Evolutionary conservation across 495 filamentous ascomycete species (phyloP).

Genomic region (Xylaria venustula): DNA sequence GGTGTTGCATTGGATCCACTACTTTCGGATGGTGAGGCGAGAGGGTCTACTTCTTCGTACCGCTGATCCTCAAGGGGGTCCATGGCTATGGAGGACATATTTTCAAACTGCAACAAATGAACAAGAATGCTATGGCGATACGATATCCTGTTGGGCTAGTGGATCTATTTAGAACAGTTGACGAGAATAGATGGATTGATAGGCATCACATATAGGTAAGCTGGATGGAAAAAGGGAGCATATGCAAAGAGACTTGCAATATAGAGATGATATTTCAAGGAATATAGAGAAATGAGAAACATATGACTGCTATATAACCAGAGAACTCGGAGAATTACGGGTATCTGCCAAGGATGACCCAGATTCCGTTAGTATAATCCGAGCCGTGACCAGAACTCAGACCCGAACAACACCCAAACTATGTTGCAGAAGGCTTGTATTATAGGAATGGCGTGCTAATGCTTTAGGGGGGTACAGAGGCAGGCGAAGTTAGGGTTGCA

Average conservation of each 20-base stretch:
- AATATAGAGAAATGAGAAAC: background rate
- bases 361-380: constrained; percentile 8
- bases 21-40: constrained; percentile 39
- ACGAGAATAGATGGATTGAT: background rate
- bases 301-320: constrained; percentile 6
- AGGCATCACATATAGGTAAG: background rate
- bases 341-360: constrained; percentile 5
- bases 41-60: constrained; percentile 34
- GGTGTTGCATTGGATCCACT: constrained; percentile 46
- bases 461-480: background rate
- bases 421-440: background rate
- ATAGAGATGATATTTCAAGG: background rate
- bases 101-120: background rate
- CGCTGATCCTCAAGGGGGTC: constrained; percentile 26
- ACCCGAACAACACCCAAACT: background rate
- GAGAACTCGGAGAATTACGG: constrained; percentile 1
- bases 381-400: background rate
- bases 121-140: background rate
- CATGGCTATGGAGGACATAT: constrained; percentile 11
- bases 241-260: background rate
- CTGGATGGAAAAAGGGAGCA: background rate
- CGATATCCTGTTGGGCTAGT: background rate
- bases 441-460: background rate
- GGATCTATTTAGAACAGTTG: background rate
- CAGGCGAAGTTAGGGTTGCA: constrained; percentile 5